Evolutionary conservation across 148 eudicot genomes (phyloP), one percentile per base, ranked within the genome.

Genomic region (Rhododendron ferrugineum): DNA sequence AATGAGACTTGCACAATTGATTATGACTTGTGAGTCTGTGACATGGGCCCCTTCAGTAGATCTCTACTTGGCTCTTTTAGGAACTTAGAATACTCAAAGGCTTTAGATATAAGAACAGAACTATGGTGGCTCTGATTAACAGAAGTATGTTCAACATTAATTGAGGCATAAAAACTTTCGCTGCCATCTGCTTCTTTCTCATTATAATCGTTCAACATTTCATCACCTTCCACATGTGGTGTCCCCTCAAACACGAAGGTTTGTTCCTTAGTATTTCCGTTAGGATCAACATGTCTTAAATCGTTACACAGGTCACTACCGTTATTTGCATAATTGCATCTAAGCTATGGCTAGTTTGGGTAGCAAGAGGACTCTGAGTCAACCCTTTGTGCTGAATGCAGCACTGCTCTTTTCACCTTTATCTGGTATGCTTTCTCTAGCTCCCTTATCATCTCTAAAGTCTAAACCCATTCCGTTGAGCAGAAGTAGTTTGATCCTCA

Each of bases 321-420:
- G 80, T 85, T 90, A 88, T 88, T 32, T 32, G 34, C 34, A 32
- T 32, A 32, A 32, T 90, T 80, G 89, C 94, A 84, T 90, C 93
- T 89, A 88, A 44, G 83, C 87, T 88, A 86, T 76, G 30, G 86
- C 91, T 85, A 82, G 90, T 86, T 60, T 80, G 90, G 60, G 88
- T 90, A 32, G 91, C 94, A 91, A 81, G 91, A 89, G 47, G 99
- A 92, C 84, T 90, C 95, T 22, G 92, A 92, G 83, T 93, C 96
- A 89, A 86, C 87, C 93, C 89, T 92, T 94, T 13, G 82, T 58
- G 42, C 81, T 85, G 77, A 80, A 77, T 11, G 83, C 87, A n/a
- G 68, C 84, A 82, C 85, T 88, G 50, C 79, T 86, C 79, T 87
- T 82, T 86, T 74, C 40, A 89, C 84, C 87, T 85, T 91, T 92